These are phyloP conservation scores for Cladophialophora bantiana DNA, from an alignment of 2,329 filamentous ascomycete species.

Conservation along the genomic window DNA sequence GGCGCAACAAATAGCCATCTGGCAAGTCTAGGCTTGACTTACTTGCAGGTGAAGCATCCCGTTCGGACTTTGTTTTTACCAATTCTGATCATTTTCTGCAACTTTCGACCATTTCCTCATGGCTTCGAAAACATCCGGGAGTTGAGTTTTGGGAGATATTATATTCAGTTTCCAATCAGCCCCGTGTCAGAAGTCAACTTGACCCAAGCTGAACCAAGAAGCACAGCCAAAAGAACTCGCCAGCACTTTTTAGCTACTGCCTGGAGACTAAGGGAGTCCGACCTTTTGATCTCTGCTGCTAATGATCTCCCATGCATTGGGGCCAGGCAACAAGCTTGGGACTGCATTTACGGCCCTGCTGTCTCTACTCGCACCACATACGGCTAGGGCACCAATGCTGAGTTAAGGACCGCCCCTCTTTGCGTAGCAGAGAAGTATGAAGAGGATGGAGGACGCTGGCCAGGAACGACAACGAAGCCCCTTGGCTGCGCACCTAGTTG, in stretches of 20 bases:
- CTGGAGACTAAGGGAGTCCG: conserved; percentile 9
- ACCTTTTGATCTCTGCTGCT: neutral
- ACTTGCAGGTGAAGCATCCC: conserved; percentile 38
- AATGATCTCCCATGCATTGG: neutral
- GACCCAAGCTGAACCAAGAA: neutral
- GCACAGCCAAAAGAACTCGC: neutral
- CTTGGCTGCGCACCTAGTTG: neutral
- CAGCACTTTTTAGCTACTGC: conserved; percentile 14
- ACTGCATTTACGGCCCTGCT: neutral
- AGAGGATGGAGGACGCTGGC: neutral
- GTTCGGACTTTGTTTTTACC: conserved; percentile 35
- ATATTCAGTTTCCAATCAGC: neutral
- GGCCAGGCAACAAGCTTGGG: neutral
- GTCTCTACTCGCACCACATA: neutral
- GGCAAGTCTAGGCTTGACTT: conserved; percentile 8
- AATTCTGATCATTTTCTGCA: conserved; percentile 31
- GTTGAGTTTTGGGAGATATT: neutral
- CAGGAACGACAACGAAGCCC: neutral
- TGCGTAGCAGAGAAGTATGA: neutral
- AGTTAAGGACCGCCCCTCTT: neutral
- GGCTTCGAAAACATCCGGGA: neutral
- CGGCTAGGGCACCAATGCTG: neutral
- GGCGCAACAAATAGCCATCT: neutral
- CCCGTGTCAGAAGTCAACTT: neutral
- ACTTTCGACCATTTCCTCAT: neutral